Evolutionary conservation across 2,329 filamentous ascomycete genomes (phyloP).

Genomic region (Microcyclospora pomicola): DNA sequence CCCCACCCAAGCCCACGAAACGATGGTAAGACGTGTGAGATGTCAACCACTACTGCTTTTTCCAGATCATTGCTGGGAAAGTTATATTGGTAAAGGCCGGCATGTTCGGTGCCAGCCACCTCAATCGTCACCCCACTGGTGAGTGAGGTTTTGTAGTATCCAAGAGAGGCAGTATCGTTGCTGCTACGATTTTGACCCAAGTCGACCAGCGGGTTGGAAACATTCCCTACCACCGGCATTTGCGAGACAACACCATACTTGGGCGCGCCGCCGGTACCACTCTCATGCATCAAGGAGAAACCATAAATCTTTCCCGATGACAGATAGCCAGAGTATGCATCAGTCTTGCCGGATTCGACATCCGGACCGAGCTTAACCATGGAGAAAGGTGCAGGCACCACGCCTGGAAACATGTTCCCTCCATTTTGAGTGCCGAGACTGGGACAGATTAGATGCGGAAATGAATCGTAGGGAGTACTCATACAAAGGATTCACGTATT

Average conservation of each 20-base stretch:
- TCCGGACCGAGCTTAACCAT: constrained; percentile 31
- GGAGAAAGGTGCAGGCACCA: constrained; percentile 23
- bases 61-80: constrained; percentile 32
- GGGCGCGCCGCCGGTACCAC: constrained; percentile 53
- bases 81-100: constrained; percentile 45
- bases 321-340: constrained; percentile 27
- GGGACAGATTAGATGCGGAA: constrained; percentile 12
- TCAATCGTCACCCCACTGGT: constrained; percentile 43
- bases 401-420: constrained; percentile 30
- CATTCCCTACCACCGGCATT: constrained; percentile 9
- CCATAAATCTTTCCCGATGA: constrained; percentile 14
- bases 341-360: constrained; percentile 14
- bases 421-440: constrained; percentile 28
- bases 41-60: constrained; percentile 43
- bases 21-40: constrained; percentile 44
- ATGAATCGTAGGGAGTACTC: constrained; percentile 27
- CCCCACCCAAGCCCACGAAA: constrained; percentile 43
- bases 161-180: constrained; percentile 36
- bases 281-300: constrained; percentile 45
- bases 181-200: constrained; percentile 15
- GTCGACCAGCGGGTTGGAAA: constrained; percentile 10
- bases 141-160: constrained; percentile 46
- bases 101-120: constrained; percentile 41
- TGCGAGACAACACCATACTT: constrained; percentile 40
- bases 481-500: constrained; percentile 33